Percentiles rank a stretch among this genome's conserved stretches.
Conservation (phyloP, 352 stramenopile genomes). For the Thalassiosira livingstoniorum region DNA sequence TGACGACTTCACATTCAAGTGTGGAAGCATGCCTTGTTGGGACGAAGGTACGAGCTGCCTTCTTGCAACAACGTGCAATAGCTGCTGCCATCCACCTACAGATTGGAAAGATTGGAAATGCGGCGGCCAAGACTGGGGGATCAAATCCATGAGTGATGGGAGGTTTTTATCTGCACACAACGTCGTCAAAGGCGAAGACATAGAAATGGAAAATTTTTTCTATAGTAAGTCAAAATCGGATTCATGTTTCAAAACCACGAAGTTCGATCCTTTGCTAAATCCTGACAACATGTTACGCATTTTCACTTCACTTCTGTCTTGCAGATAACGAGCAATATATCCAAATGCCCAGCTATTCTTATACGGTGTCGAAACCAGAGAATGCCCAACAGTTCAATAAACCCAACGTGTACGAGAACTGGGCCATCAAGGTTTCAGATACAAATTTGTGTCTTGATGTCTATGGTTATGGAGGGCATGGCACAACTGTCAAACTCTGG, state of each 20-base stretch:
- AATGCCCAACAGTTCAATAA: background rate
- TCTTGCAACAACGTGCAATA: background rate
- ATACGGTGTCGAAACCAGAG: background rate
- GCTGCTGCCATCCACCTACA: background rate
- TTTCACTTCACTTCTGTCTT: background rate
- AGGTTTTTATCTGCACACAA: background rate
- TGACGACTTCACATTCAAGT: background rate
- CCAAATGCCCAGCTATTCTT: background rate
- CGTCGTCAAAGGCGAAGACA: background rate
- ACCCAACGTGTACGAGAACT: background rate
- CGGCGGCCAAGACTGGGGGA: background rate
- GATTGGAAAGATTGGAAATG: background rate
- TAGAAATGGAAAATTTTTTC: background rate
- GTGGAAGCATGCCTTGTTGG: background rate
- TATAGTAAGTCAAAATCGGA: background rate
- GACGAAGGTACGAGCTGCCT: background rate
- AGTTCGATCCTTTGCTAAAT: too few species aligned
- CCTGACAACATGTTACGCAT: background rate
- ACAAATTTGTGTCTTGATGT: background rate
- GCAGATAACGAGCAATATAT: background rate
- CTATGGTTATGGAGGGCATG: background rate
- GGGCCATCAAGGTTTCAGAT: constrained; percentile 2
- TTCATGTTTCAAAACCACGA: too few species aligned
- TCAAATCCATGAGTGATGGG: background rate
- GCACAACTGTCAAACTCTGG: background rate